A percentile compares a stretch with the other conserved stretches of the same genome.
These are phyloP conservation scores for Pythium volutum DNA, from an alignment of 352 stramenopile genomes.

Conservation along the genomic window DNA sequence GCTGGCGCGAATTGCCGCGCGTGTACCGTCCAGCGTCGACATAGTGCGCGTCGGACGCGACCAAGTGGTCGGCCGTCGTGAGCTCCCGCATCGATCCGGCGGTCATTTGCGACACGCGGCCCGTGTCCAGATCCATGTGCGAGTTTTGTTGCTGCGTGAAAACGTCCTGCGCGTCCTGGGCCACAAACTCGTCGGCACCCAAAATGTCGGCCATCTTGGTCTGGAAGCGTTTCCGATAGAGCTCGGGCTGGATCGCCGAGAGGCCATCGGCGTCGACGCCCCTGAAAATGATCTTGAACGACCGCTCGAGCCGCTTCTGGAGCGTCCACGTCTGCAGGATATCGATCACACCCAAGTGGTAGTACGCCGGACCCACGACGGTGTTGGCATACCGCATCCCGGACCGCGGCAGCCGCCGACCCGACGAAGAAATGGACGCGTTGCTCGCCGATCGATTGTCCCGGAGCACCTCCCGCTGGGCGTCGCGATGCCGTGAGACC, in stretches of 20 bases:
- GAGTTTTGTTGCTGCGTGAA: conserved; percentile 86
- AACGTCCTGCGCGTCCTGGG: conserved; percentile 37
- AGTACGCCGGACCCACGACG: conserved; percentile 85
- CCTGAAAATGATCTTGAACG: conserved; percentile 87
- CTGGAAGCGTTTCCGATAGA: conserved; percentile 87
- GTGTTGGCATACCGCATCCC: conserved; percentile 86
- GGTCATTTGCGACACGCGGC: conserved; percentile 47
- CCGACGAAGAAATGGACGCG: conserved; percentile 62
- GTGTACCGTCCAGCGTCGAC: conserved; percentile 42
- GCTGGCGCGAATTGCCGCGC: conserved; percentile 30
- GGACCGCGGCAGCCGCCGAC: conserved; percentile 61
- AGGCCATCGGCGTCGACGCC: conserved; percentile 77
- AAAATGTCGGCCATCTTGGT: conserved; percentile 86
- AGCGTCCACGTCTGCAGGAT: conserved; percentile 90
- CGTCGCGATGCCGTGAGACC: conserved; percentile 47
- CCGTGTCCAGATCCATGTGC: conserved; percentile 85
- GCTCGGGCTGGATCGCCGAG: conserved; percentile 76
- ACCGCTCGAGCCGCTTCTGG: conserved; percentile 83
- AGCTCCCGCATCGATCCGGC: conserved; percentile 74
- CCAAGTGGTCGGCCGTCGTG: conserved; percentile 59
- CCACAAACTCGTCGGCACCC: conserved; percentile 68
- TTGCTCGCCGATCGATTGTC: conserved; percentile 56
- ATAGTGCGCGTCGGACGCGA: conserved; percentile 66
- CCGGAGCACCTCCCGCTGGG: conserved; percentile 38
- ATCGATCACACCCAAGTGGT: conserved; percentile 90